A percentile compares a stretch with the other conserved stretches of the same genome.
Conservation (phyloP, 208 protist species). For the Trypanosoma conorhini region DNA sequence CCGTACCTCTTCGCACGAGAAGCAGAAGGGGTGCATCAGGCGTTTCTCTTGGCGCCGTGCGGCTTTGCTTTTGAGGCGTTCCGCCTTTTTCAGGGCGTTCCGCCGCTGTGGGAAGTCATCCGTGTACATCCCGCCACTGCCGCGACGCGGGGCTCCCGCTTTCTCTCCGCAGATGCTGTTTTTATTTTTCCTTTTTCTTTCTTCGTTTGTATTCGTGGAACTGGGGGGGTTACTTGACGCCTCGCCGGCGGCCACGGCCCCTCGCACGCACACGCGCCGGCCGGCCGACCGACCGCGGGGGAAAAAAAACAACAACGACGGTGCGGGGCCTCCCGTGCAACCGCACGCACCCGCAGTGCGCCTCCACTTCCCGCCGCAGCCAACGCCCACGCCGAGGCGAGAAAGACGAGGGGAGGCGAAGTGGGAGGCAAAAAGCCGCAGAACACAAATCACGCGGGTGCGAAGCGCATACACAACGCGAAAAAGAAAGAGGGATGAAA, state of each 20-base stretch:
- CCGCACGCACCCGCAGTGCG: too few relatives aligned
- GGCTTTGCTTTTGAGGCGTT: slow-evolving; percentile 21
- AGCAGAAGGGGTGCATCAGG: not conserved
- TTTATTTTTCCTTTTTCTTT: too few relatives aligned
- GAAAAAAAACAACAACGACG: too few relatives aligned
- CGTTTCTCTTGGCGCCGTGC: slow-evolving; percentile 2
- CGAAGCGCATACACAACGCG: not conserved
- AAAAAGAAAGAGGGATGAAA: not conserved
- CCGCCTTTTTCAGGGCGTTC: slow-evolving; percentile 4
- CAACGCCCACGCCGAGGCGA: not conserved
- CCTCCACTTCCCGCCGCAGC: too few relatives aligned
- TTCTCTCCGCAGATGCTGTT: not conserved
- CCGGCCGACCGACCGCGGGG: too few relatives aligned
- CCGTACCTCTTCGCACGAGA: not conserved
- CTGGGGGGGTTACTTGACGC: too few relatives aligned
- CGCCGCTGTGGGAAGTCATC: slow-evolving; percentile 5
- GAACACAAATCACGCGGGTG: not conserved
- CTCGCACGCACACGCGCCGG: too few relatives aligned
- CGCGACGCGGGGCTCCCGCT: not conserved
- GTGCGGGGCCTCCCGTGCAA: too few relatives aligned
- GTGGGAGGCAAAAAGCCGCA: not conserved
- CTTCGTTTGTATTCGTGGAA: too few relatives aligned
- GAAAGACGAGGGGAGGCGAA: not conserved
- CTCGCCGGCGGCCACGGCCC: too few relatives aligned
- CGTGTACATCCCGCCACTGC: slow-evolving; percentile 4